Conservation (phyloP, 139 green algal genomes). For the Chlamydomonas applanata region DNA sequence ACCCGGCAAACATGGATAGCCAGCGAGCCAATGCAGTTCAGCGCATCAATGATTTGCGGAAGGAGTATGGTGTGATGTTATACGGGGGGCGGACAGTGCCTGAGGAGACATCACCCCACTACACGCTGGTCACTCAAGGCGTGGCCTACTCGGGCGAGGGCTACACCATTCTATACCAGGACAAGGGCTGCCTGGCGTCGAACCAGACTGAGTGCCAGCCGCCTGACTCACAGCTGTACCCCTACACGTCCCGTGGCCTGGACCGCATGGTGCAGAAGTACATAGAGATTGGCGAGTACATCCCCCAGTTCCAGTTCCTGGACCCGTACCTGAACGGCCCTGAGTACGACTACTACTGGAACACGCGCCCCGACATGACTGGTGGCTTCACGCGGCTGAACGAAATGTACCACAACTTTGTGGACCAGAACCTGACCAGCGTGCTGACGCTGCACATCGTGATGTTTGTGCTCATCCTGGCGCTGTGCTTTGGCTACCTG, state of each 20-base stretch:
- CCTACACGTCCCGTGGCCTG: background rate
- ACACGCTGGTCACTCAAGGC: background rate
- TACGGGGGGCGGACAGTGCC: background rate
- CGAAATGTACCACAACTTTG: background rate
- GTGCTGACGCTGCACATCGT: slow-evolving; percentile 26
- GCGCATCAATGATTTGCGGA: no score
- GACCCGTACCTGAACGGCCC: slow-evolving; percentile 14
- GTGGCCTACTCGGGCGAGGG: background rate
- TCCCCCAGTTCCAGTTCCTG: background rate
- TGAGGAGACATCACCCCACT: background rate
- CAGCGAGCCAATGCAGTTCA: no score
- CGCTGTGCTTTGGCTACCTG: slow-evolving; percentile 11
- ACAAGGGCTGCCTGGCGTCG: background rate
- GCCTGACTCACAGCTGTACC: background rate
- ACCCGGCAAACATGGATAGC: background rate
- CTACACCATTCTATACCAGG: background rate
- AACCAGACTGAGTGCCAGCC: slow-evolving; percentile 6
- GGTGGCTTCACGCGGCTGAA: background rate
- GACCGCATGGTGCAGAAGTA: slow-evolving; percentile 14
- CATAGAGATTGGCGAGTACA: slow-evolving; percentile 11
- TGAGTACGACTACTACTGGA: slow-evolving; percentile 16
- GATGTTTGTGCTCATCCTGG: slow-evolving; percentile 25
- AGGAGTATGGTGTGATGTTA: slow-evolving; percentile 6
- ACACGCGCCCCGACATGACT: slow-evolving; percentile 5
- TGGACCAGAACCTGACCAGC: background rate